Evolutionary conservation across 2,329 filamentous ascomycete species (phyloP), one percentile per base, ranked within the genome.

Genomic region (Fusarium sp.): DNA sequence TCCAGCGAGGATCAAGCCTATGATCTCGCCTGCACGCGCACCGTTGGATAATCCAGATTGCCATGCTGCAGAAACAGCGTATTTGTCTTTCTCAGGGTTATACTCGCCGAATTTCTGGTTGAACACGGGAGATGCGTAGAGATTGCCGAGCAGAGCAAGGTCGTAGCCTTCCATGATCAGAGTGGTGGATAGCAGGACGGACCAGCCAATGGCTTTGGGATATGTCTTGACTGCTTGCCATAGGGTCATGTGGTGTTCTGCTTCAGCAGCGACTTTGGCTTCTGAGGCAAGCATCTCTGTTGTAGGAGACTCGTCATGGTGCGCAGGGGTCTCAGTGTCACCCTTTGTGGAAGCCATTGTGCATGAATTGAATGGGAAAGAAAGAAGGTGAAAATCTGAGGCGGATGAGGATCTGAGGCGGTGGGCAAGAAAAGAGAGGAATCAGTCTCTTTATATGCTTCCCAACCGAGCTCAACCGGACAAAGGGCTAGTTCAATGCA

Each of bases 31-130:
- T 2, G 83, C 83, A 3, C 83, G 78, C 0, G 84, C 83, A 18
- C 84, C 87, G 59, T 88, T 88, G 9, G 82, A 83, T 4, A 90
- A 74, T 0, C 82, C 87, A 1, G 85, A 84, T 74, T 89, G 87
- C 88, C 88, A 90, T 1, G 83, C 80, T 0, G 86, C 84, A 2
- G 84, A 82, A 25, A 90, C 78, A 37, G 82, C 79, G 58, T 85
- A 86, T 29, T 80, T 81, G 3, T 77, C 79, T 4, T 77, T 76
- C 3, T 69, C 67, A 3, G 70, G 65, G 13, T 77, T 72, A 25
- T 77, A 79, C 0, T 77, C 65, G n/a, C 85, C 85, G 63, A 83
- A 88, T 66, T 81, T 84, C 66, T 78, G 60, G 67, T 81, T 82
- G 72, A 83, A 86, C 45, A 71, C 80, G 1, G 76, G 80, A 25